Conservation (phyloP, 2,329 filamentous ascomycete species). For the Acarospora socialis region DNA sequence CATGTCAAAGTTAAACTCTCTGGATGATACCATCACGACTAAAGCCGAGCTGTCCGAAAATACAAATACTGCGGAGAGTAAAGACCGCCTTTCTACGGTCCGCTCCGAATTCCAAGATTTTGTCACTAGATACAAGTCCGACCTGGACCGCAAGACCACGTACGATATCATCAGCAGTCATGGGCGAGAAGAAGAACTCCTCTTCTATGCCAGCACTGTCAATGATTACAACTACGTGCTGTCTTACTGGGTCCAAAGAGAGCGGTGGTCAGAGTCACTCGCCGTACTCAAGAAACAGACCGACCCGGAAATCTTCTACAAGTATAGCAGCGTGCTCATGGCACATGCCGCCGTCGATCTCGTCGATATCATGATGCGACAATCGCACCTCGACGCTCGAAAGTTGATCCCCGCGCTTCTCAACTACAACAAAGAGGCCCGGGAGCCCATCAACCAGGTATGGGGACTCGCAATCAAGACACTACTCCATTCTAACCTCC, state of each 20-base stretch:
- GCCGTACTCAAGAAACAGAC: constrained; percentile 85
- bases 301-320: constrained; percentile 85
- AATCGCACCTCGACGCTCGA: constrained; percentile 68
- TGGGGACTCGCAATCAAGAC: too few species aligned
- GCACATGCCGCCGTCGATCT: constrained; percentile 69
- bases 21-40: constrained; percentile 88
- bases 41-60: constrained; percentile 67
- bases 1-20: constrained; percentile 89
- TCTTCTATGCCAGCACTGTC: constrained; percentile 77
- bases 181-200: constrained; percentile 78
- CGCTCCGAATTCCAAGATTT: constrained; percentile 80
- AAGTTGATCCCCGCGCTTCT: constrained; percentile 85
- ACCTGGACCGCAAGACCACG: constrained; percentile 79
- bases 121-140: constrained; percentile 65
- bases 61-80: constrained; percentile 54
- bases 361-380: constrained; percentile 91
- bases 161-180: constrained; percentile 96
- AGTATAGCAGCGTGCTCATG: constrained; percentile 95
- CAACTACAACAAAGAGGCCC: constrained; percentile 79
- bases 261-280: constrained; percentile 78
- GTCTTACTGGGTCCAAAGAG: constrained; percentile 92
- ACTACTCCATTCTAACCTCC: constrained; percentile 51
- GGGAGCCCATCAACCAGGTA: too few species aligned
- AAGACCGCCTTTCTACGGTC: constrained; percentile 55
- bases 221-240: constrained; percentile 92